phyloP scores from a whole-genome alignment of 2,329 filamentous ascomycete genomes.

The Clonostachys solani region DNA sequence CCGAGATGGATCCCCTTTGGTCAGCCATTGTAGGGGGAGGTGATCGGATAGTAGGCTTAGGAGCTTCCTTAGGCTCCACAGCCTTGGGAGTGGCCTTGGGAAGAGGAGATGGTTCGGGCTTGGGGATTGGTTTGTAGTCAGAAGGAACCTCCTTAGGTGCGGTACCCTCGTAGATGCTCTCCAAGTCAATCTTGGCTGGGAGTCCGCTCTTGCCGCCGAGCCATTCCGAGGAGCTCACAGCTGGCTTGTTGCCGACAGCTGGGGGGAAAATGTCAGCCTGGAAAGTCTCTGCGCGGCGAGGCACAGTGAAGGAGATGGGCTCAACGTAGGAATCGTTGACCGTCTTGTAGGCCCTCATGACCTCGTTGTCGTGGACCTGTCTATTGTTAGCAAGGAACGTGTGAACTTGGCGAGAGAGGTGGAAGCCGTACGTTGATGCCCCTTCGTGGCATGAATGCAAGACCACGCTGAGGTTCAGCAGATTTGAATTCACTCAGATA shows the following conservation, averaged over 20 bases:
- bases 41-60: slow-evolving; percentile 25
- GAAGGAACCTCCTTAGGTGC: slow-evolving; percentile 72
- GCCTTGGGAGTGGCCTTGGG: slow-evolving; percentile 45
- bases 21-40: slow-evolving; percentile 71
- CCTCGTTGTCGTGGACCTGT: slow-evolving; percentile 88
- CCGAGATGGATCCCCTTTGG: slow-evolving; percentile 82
- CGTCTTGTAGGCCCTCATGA: slow-evolving; percentile 95
- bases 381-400: background rate
- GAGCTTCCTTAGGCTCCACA: slow-evolving; percentile 45
- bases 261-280: slow-evolving; percentile 97
- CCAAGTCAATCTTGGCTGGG: slow-evolving; percentile 89
- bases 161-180: slow-evolving; percentile 83
- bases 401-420: background rate
- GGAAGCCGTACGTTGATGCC: slow-evolving; percentile 71
- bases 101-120: slow-evolving; percentile 30
- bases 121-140: slow-evolving; percentile 56
- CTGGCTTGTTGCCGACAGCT: slow-evolving; percentile 73
- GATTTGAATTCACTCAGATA: slow-evolving; percentile 97
- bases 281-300: slow-evolving; percentile 88
- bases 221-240: slow-evolving; percentile 79
- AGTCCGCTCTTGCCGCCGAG: slow-evolving; percentile 77
- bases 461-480: slow-evolving; percentile 86
- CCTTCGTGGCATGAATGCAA: slow-evolving; percentile 91
- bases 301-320: slow-evolving; percentile 96
- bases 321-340: slow-evolving; percentile 93